A percentile compares a stretch with the other conserved stretches of the same genome.
Conservation (phyloP, 768 basidiomycete genomes). For the Goffeauzyma gilvescens region DNA sequence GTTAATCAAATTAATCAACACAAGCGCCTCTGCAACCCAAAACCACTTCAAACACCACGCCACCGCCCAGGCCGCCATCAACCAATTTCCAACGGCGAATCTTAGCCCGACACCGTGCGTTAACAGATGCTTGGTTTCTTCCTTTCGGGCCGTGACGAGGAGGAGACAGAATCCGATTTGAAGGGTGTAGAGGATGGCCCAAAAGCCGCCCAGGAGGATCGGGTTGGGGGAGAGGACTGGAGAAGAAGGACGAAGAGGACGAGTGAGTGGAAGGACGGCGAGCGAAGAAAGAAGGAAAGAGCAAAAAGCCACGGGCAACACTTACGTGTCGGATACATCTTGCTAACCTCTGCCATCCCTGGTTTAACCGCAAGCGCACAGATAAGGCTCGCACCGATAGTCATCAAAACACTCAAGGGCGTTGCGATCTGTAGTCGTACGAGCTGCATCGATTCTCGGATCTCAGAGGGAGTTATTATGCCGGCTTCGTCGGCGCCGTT, state of each 20-base stretch:
- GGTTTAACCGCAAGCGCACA: constrained; percentile 53
- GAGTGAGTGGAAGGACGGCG: background rate
- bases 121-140: constrained; percentile 47
- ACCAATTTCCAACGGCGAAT: constrained; percentile 58
- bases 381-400: constrained; percentile 51
- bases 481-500: constrained; percentile 15
- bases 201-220: constrained; percentile 30
- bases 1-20: constrained; percentile 49
- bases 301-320: too few species aligned
- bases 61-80: constrained; percentile 62
- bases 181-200: constrained; percentile 27
- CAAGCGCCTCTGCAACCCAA: constrained; percentile 51
- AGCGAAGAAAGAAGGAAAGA: background rate
- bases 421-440: constrained; percentile 66
- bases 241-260: background rate
- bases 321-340: constrained; percentile 21
- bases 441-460: constrained; percentile 26
- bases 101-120: constrained; percentile 56
- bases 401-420: constrained; percentile 62
- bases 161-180: constrained; percentile 61
- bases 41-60: constrained; percentile 50
- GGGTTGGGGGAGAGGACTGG: constrained; percentile 46
- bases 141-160: constrained; percentile 49
- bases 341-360: constrained; percentile 31
- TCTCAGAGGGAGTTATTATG: constrained; percentile 28